Conservation (phyloP, 257 asterid genomes). For the Misopates orontium region DNA sequence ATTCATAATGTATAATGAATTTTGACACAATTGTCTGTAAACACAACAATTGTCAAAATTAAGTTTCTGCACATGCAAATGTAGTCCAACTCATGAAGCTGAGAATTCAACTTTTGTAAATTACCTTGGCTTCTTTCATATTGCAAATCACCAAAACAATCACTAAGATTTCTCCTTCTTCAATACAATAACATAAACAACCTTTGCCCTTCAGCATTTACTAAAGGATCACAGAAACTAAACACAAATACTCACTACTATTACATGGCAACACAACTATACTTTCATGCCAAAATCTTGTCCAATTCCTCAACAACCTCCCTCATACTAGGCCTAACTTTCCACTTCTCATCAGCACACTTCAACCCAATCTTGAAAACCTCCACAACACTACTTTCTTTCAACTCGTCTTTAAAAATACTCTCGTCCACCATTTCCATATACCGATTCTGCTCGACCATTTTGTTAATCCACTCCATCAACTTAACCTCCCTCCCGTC, state of each 20-base stretch:
- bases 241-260: neutral
- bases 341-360: constrained; percentile 49
- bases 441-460: constrained; percentile 41
- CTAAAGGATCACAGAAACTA: neutral
- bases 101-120: constrained; percentile 13
- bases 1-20: no score
- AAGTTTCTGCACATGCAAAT: constrained; percentile 2
- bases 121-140: constrained; percentile 11
- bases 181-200: neutral
- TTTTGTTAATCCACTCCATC: constrained; percentile 52
- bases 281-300: constrained; percentile 23
- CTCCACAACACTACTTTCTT: constrained; percentile 41
- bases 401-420: constrained; percentile 38
- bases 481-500: constrained; percentile 70
- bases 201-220: constrained; percentile 1
- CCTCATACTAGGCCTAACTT: constrained; percentile 59
- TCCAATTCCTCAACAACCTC: constrained; percentile 55
- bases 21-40: no score
- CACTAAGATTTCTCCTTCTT: neutral
- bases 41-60: no score
- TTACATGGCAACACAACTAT: neutral
- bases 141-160: neutral
- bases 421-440: constrained; percentile 68
- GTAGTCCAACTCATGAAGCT: neutral
- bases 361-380: constrained; percentile 50